Evolutionary conservation across 176 grass and related monocot species (phyloP), one percentile per base, ranked within the genome.

Genomic region (Thinopyrum elongatum): DNA sequence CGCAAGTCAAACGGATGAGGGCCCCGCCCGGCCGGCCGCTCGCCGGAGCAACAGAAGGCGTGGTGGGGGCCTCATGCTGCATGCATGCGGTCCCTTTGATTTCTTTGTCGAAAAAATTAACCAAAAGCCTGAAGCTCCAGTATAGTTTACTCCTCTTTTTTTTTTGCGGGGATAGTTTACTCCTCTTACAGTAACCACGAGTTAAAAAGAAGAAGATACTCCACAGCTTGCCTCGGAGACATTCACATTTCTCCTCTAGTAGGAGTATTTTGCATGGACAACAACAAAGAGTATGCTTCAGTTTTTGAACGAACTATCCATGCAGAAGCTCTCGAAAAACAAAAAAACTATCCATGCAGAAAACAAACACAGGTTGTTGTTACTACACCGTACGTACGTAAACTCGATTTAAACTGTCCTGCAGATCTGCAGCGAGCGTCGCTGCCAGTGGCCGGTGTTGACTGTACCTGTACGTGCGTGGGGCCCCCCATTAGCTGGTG

Each of bases 1-100:
- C 83, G 2, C 83, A 89, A 87, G 90, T 92, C 90, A 92, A 92
- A 88, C 66, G 78, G 47, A 62, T 10, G 85, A 38, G 70, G 47
- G 60, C 72, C 73, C 30, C 66, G 47, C 15, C 14, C 47, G 30
- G 7, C 65, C 65, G 65, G 28, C 39, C 70, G 13, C 51, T 63
- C 61, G 60, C 57, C 14, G 26, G 14, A 64, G 7, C 44, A 61
- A 60, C 34, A 28, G 82, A 69, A 81, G 16, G 60, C 71, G 3
- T n/a, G 62, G 88, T 70, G 60, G 86, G 8, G 70, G 15, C 65
- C 87, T 7, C 29, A 30, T 4, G 17, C 17, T 21, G 51, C 46
- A 10, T 15, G 44, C 44, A 49, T 51, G 53, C 53, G 31, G 66
- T 10, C 66, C 66, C 31, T 69, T 36, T 21, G 3, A 36, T 69